Evolutionary conservation across 1,284 basidiomycete species (phyloP), one percentile per base, ranked within the genome.

Genomic region (Coniferiporia sulphurascens): DNA sequence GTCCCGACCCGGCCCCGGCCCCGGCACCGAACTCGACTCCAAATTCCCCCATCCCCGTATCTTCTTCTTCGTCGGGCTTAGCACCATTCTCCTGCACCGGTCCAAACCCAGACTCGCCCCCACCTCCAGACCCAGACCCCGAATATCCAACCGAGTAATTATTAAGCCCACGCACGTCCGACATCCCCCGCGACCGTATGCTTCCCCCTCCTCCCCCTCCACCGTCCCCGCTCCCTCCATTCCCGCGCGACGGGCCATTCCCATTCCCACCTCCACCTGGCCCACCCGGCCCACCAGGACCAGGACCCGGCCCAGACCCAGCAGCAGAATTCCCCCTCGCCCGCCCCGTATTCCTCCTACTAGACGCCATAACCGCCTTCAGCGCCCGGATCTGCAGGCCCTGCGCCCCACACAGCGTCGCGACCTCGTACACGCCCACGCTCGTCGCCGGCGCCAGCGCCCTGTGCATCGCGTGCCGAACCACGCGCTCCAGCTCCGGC

Each of bases 401-500:
- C 65, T 91, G 84, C 71, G 90, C 91, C 65, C 86, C 91, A 69
- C 93, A 95, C 8, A 97, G 77, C 1, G 93, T 94, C 4, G 95
- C 93, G 5, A 96, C 92, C 70, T 96, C 94, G 70, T 96, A 95
- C 27, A 97, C 89, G 45, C 90, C 91, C 8, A 95, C 90, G 12
- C 91, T 91, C 7, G 88, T 91, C 7, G 85, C 82, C 63, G 91
- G 90, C 45, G 89, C 90, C 22, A 98, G 73, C 15, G 89, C 84
- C 36, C 87, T 83, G 69, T 98, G 95, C 83, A 98, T 91, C 0
- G 93, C 92, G 71, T 98, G 95, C 64, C 89, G 89, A 12, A 94
- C 91, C 35, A 96, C n/a, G 79, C 9, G 76, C 78, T 87, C 83
- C 19, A 98, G 76, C 67, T 95, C 86, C 1, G 80, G 72, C 56